Base-by-base conservation (phyloP, 208 protist genomes). In the Wallacemonas sp. region DNA sequence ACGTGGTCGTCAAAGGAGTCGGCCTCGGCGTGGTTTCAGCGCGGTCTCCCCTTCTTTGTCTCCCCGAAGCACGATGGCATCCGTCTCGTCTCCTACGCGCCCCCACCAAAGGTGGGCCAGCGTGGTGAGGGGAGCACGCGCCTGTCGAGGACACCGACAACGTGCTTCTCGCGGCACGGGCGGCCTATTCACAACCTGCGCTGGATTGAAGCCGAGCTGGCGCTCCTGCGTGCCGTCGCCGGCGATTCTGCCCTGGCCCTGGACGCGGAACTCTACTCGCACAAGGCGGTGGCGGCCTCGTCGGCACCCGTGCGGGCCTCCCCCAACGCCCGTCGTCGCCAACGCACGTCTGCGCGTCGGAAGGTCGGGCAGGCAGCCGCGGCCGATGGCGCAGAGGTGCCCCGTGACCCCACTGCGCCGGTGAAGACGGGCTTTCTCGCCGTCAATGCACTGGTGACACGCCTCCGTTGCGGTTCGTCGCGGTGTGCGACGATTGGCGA, bases 51-150 rank as follows among this genome's bases (percentile, higher is more conserved):
- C 14, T 91, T 94, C 44, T 96, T 96, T 61, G 79, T 94, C 42
- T 96, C 91, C 2, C 91, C 91, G 3, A 96, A 96, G 76, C 87
- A 90, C 66, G 91, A 96, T 55, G 91, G 91, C 16, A 75, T 96
- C 20, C 82, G 91, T 12, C 75, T 96, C 61, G 65, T 96, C 20
- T 84, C 82, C 39, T 93, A 91, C 73, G 75, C 87, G 31, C 32
- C 5, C 23, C 70, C 66, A 2, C 46, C 72, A 20, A 50, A 39
- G 26, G 41, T 29, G 5, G 32, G 28, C 2, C 10, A n/a, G 39
- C 36, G 29, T 5, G 67, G 57, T 7, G n/a, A 54, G 26, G 23
- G 32, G 10, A 57, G 8, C 5, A 65, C 23, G 12, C 8, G 38
- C 33, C 54, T 45, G 26, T 32, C 31, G 26, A 50, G 42, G 12